phyloP scores from a whole-genome alignment of 805 yeast species.

The Metschnikowia cubensis region DNA sequence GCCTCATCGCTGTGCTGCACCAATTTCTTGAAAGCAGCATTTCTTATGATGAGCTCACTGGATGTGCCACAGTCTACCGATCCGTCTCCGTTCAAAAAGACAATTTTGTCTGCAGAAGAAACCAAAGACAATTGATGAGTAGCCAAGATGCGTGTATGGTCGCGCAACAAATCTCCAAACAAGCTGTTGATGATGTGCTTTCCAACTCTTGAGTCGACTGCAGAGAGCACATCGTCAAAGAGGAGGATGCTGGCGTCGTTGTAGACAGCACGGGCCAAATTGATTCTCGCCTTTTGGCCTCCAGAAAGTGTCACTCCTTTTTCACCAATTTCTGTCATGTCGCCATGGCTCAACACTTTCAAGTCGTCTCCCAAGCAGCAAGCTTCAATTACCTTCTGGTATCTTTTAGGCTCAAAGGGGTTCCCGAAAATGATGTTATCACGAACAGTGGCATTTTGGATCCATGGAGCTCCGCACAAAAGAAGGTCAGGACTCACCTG shows the following conservation, averaged over 20 bases:
- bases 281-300: conserved; percentile 44
- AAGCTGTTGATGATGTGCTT: conserved; percentile 36
- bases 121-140: conserved; percentile 42
- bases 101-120: conserved; percentile 35
- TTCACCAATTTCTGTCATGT: conserved; percentile 43
- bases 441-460: conserved; percentile 40
- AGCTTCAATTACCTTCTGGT: conserved; percentile 29
- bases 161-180: conserved; percentile 30
- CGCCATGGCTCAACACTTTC: conserved; percentile 31
- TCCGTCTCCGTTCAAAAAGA: conserved; percentile 41
- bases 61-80: conserved; percentile 36
- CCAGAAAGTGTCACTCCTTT: conserved; percentile 44
- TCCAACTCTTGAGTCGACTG: conserved; percentile 43
- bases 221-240: conserved; percentile 43
- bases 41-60: conserved; percentile 30
- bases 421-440: conserved; percentile 39
- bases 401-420: conserved; percentile 26
- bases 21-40: conserved; percentile 46
- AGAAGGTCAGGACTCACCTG: conserved; percentile 28
- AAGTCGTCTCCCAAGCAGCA: conserved; percentile 41
- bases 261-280: conserved; percentile 42
- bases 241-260: conserved; percentile 30
- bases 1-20: conserved; percentile 41
- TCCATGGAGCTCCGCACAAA: conserved; percentile 40
- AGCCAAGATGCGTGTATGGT: conserved; percentile 37